Evolutionary conservation across 495 filamentous ascomycete genomes (phyloP), one percentile per base, ranked within the genome.

Genomic region (Lineolata rhizophorae): DNA sequence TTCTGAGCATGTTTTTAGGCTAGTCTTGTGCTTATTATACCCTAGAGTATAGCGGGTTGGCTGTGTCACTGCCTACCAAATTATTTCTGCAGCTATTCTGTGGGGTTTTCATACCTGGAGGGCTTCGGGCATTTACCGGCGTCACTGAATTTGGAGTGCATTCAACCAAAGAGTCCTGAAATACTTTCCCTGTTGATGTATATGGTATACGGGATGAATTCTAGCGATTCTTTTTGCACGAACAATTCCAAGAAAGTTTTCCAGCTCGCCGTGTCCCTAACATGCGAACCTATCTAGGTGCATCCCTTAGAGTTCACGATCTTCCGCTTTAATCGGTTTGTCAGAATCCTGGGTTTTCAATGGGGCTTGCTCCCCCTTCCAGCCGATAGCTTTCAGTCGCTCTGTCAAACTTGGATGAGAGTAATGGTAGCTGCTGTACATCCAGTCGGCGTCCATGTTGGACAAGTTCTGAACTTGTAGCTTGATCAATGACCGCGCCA

Each of bases 351-450:
- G 32, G 5, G 25, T 22, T 17, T 51, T 48, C 16, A 52, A 54
- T 13, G 49, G 46, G 41, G 67, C 65, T 52, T 70, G 63, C 27
- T 64, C 61, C 30, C 65, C 61, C 45, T 64, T 68, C 83, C 83
- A 95, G 37, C 77, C 72, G 19, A 97, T 60, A 0, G 85, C 87
- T 56, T 73, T 79, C 41, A 97, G 58, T 40, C 87, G 67, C 63
- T 97, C 90, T 5, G 83, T 73, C 34, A 97, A 64, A 41, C 95
- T 95, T 1, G 87, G 87, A 55, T 97, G 87, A 5, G 83, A 93
- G 64, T 84, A 92, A 57, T 95, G 79, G 58, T 95, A 97, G 58
- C 73, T 84, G 17, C 90, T 83, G 52, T 93, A 97, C 58, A 93
- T 65, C 76, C 76, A 90, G 52, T 97, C 90, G 25, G 87, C 87